A percentile compares a stretch with the other conserved stretches of the same genome.
Evolutionary conservation across 768 basidiomycete genomes (phyloP).

Genomic region (Piloderma croceum): DNA sequence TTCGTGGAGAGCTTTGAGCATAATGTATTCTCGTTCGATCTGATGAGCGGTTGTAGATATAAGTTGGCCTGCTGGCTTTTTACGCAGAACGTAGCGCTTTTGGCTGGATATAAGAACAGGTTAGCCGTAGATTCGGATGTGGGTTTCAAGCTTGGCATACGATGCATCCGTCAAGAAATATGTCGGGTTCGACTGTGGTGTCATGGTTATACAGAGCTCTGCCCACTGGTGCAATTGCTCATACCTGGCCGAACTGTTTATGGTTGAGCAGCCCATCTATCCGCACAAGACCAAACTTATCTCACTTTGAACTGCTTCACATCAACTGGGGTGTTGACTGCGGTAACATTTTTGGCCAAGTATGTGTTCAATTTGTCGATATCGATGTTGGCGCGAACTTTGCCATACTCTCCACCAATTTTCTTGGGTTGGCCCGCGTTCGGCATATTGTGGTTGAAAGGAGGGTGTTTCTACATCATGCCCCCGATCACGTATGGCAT

Average conservation of each 20-base stretch:
- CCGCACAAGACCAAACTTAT: too few relatives aligned
- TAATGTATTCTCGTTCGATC: constrained; percentile 87
- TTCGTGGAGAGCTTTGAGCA: constrained; percentile 69
- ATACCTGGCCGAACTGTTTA: constrained; percentile 88
- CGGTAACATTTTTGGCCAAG: constrained; percentile 49
- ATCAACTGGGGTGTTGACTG: constrained; percentile 56
- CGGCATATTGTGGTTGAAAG: constrained; percentile 76
- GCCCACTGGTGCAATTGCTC: too few relatives aligned
- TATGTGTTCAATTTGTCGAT: constrained; percentile 58
- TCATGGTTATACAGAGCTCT: not conserved
- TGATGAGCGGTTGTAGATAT: constrained; percentile 91
- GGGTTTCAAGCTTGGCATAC: constrained; percentile 38
- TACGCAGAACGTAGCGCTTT: constrained; percentile 76
- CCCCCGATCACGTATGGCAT: too few relatives aligned
- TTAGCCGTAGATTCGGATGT: too few relatives aligned
- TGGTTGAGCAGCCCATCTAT: too few relatives aligned
- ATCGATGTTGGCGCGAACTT: constrained; percentile 67
- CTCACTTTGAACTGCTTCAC: constrained; percentile 92
- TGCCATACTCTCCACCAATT: constrained; percentile 72
- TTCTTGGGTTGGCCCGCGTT: constrained; percentile 35
- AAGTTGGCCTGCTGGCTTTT: constrained; percentile 86
- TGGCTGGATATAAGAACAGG: constrained; percentile 30
- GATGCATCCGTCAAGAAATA: constrained; percentile 82
- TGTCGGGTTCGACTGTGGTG: constrained; percentile 83
- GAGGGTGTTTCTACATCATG: too few relatives aligned